A percentile compares a stretch with the other conserved stretches of the same genome.
Conservation (phyloP, 768 basidiomycete genomes). For the Bullera alba region DNA sequence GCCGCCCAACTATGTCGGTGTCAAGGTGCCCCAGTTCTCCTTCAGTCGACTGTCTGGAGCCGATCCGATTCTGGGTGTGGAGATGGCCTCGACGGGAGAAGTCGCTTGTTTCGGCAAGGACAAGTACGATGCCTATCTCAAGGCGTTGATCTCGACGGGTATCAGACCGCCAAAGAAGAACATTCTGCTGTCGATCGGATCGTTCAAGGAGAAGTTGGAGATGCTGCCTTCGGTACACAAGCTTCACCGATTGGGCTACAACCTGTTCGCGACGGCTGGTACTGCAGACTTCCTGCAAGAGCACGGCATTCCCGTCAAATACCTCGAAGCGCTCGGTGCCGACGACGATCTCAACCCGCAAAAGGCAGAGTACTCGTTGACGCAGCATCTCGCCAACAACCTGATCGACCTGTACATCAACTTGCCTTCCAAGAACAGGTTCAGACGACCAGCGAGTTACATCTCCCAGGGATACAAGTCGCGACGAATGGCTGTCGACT, state of each 20-base stretch:
- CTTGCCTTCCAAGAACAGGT: conserved; percentile 94
- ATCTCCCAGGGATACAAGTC: conserved; percentile 94
- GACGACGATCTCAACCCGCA: conserved; percentile 61
- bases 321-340: conserved; percentile 72
- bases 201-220: conserved; percentile 95
- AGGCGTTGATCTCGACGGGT: conserved; percentile 92
- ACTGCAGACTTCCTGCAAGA: conserved; percentile 96
- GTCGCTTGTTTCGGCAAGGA: conserved; percentile 97
- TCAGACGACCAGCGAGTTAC: conserved; percentile 92
- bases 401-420: conserved; percentile 99
- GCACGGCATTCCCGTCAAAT: conserved; percentile 96
- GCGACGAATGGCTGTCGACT: conserved; percentile 97
- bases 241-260: conserved; percentile 84
- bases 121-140: conserved; percentile 97
- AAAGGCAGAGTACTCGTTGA: conserved; percentile 95
- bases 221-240: conserved; percentile 92
- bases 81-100: conserved; percentile 99
- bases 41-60: conserved; percentile 94
- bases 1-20: conserved; percentile 88
- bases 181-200: conserved; percentile 91
- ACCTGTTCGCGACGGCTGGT: conserved; percentile 92
- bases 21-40: conserved; percentile 99
- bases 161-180: conserved; percentile 95
- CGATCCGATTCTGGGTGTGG: conserved; percentile 93
- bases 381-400: conserved; percentile 85